phyloP scores from a whole-genome alignment of 2,329 filamentous ascomycete species.

The Lasiodiplodia gonubiensis region DNA sequence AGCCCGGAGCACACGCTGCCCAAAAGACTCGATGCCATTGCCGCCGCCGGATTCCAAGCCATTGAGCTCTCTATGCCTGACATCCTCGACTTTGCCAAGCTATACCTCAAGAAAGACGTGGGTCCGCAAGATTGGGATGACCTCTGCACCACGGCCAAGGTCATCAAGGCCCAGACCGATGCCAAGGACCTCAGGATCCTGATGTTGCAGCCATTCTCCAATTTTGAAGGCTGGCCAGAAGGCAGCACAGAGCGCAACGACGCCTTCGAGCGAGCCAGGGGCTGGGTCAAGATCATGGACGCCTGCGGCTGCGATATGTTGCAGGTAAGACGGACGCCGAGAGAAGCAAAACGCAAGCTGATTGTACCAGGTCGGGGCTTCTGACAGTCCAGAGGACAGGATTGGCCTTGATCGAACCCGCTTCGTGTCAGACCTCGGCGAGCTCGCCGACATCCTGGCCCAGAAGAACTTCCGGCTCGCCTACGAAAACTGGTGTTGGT shows the following conservation, averaged over 20 bases:
- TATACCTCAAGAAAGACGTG: conserved; percentile 58
- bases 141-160: conserved; percentile 60
- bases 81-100: conserved; percentile 66
- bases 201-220: conserved; percentile 76
- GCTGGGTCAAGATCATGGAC: conserved; percentile 75
- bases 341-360: background rate
- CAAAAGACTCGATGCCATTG: conserved; percentile 66
- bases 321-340: conserved; percentile 57
- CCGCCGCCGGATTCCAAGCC: conserved; percentile 68
- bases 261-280: conserved; percentile 66
- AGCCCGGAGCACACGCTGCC: conserved; percentile 59
- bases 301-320: conserved; percentile 72
- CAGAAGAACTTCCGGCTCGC: conserved; percentile 65
- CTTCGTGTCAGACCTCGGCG: conserved; percentile 66
- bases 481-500: conserved; percentile 87
- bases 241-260: conserved; percentile 64
- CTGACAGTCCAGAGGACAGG: conserved; percentile 63
- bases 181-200: conserved; percentile 65
- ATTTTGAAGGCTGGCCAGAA: conserved; percentile 76
- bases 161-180: conserved; percentile 62
- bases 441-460: conserved; percentile 67
- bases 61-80: conserved; percentile 80
- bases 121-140: conserved; percentile 64
- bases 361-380: conserved; percentile 60
- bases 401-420: conserved; percentile 58